Conservation (phyloP, 768 basidiomycete species). For the Cyclocybe aegerita region DNA sequence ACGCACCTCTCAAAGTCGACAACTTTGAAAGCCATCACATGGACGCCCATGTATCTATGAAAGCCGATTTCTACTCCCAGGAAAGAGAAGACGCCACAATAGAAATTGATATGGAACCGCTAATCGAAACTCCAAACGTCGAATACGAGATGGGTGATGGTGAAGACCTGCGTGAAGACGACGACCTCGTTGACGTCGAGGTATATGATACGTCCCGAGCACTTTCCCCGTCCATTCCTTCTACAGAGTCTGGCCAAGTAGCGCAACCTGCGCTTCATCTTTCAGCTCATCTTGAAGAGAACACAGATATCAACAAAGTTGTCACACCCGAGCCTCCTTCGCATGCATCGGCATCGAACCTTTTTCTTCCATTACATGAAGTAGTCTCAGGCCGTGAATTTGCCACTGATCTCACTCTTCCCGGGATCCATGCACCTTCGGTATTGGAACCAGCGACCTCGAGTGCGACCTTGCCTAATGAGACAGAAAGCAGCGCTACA, state of each 20-base stretch:
- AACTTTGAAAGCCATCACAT: slow-evolving; percentile 14
- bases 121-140: slow-evolving; percentile 38
- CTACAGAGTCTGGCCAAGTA: neutral
- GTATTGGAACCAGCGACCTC: too few species aligned
- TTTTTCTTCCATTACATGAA: too few species aligned
- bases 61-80: slow-evolving; percentile 15
- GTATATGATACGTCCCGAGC: slow-evolving; percentile 41
- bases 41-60: slow-evolving; percentile 13
- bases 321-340: too few species aligned
- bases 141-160: slow-evolving; percentile 63
- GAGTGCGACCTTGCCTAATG: too few species aligned
- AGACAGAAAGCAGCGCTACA: too few species aligned
- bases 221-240: slow-evolving; percentile 8
- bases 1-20: slow-evolving; percentile 25
- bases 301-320: neutral
- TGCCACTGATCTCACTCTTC: too few species aligned
- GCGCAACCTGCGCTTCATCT: neutral
- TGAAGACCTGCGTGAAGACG: slow-evolving; percentile 23
- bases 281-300: neutral
- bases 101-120: slow-evolving; percentile 69
- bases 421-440: too few species aligned
- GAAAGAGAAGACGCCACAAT: slow-evolving; percentile 40
- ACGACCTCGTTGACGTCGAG: slow-evolving; percentile 46
- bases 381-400: too few species aligned
- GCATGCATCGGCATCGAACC: too few species aligned